Conservation (phyloP, 1,139 yeast genomes). For the Pichia sp. region DNA sequence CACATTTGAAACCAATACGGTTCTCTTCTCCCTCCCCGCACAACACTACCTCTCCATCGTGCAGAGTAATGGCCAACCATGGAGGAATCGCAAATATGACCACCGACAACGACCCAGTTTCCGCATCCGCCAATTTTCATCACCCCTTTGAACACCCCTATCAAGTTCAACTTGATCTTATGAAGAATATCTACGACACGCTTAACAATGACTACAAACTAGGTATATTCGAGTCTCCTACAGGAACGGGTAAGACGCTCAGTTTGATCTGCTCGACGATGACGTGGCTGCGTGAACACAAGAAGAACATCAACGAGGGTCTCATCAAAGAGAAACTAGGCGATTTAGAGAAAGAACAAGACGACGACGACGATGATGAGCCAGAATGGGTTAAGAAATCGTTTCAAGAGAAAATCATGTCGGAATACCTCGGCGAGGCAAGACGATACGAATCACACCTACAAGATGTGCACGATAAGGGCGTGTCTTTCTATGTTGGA, state of each 20-base stretch:
- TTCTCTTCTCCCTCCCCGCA: too few relatives aligned
- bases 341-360: constrained; percentile 14
- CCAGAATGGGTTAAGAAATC: constrained; percentile 54
- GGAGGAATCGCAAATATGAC: background rate
- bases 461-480: constrained; percentile 28
- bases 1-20: too few relatives aligned
- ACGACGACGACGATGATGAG: constrained; percentile 42
- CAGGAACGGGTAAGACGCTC: constrained; percentile 93
- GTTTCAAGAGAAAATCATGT: constrained; percentile 37
- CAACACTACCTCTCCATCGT: too few relatives aligned
- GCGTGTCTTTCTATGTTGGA: constrained; percentile 19
- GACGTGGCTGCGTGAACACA: constrained; percentile 78
- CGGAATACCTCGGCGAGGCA: constrained; percentile 35
- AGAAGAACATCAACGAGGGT: constrained; percentile 32
- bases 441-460: constrained; percentile 44
- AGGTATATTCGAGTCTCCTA: constrained; percentile 90
- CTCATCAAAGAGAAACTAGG: constrained; percentile 17
- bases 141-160: constrained; percentile 85
- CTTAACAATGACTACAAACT: constrained; percentile 58
- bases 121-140: constrained; percentile 36
- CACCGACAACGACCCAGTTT: background rate
- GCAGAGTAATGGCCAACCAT: too few relatives aligned
- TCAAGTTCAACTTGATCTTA: constrained; percentile 70
- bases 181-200: constrained; percentile 70
- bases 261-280: constrained; percentile 83